These are phyloP conservation scores for Cercospora sp. DNA, from an alignment of 2,329 filamentous ascomycete species.

Conservation along the genomic window DNA sequence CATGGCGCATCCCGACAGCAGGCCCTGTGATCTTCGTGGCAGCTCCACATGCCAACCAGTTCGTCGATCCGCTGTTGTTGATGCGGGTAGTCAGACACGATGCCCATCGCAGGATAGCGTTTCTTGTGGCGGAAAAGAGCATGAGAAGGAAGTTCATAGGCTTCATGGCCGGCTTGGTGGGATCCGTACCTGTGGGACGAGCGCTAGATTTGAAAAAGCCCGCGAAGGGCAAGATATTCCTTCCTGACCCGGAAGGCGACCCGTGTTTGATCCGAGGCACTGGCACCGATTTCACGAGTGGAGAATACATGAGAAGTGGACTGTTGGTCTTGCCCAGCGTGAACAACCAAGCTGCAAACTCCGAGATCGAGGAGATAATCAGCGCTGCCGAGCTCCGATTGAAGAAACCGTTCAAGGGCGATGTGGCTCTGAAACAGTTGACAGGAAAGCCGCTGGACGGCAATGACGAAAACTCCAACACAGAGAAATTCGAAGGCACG, in stretches of 20 bases:
- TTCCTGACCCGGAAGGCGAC: slow-evolving; percentile 83
- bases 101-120: slow-evolving; percentile 82
- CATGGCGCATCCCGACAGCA: slow-evolving; percentile 87
- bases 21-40: slow-evolving; percentile 94
- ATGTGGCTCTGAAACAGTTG: slow-evolving; percentile 73
- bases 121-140: slow-evolving; percentile 92
- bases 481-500: slow-evolving; percentile 67
- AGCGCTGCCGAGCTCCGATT: slow-evolving; percentile 78
- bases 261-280: slow-evolving; percentile 77
- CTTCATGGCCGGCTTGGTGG: slow-evolving; percentile 77
- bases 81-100: slow-evolving; percentile 88
- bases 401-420: slow-evolving; percentile 83
- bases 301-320: slow-evolving; percentile 73
- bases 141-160: slow-evolving; percentile 89
- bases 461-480: slow-evolving; percentile 53
- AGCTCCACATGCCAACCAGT: slow-evolving; percentile 96
- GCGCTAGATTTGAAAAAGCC: slow-evolving; percentile 86
- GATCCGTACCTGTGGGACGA: slow-evolving; percentile 88
- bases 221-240: slow-evolving; percentile 76
- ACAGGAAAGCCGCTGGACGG: slow-evolving; percentile 64
- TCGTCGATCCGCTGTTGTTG: slow-evolving; percentile 90
- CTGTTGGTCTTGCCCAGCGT: slow-evolving; percentile 83
- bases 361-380: slow-evolving; percentile 79
- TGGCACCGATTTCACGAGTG: slow-evolving; percentile 75
- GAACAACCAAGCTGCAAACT: slow-evolving; percentile 75